phyloP scores from a whole-genome alignment of 257 asterid genomes.

The Rubia yunnanensis region DNA sequence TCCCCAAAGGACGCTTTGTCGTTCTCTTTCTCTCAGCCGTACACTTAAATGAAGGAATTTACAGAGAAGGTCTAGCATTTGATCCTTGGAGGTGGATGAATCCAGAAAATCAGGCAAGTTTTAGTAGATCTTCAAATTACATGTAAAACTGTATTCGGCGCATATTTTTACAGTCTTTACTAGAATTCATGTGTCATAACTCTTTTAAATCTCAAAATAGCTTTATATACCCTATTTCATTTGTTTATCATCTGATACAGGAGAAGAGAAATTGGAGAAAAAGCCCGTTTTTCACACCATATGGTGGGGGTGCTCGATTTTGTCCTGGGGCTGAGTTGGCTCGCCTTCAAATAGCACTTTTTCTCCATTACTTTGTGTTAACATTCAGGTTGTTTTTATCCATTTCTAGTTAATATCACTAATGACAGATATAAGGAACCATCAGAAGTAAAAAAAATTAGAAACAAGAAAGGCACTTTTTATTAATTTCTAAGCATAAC shows the following conservation, averaged over 20 bases:
- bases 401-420: neutral
- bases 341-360: conserved; percentile 84
- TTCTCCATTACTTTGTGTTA: conserved; percentile 66
- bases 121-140: neutral
- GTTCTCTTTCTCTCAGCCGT: conserved; percentile 90
- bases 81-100: conserved; percentile 92
- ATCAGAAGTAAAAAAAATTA: neutral
- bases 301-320: conserved; percentile 87
- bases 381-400: conserved; percentile 42
- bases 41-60: conserved; percentile 51
- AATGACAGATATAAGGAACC: neutral
- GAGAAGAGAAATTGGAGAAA: conserved; percentile 88
- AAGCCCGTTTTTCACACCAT: conserved; percentile 66
- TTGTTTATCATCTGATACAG: conserved; percentile 16
- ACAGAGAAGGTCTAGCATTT: conserved; percentile 53
- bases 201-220: neutral
- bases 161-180: neutral
- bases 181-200: neutral
- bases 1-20: conserved; percentile 82
- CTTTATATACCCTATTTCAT: neutral
- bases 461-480: neutral
- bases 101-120: conserved; percentile 70
- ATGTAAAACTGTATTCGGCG: neutral
- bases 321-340: conserved; percentile 97
- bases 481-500: neutral